phyloP scores from a whole-genome alignment of 768 basidiomycete genomes.

The Leucosporidium scottii region DNA sequence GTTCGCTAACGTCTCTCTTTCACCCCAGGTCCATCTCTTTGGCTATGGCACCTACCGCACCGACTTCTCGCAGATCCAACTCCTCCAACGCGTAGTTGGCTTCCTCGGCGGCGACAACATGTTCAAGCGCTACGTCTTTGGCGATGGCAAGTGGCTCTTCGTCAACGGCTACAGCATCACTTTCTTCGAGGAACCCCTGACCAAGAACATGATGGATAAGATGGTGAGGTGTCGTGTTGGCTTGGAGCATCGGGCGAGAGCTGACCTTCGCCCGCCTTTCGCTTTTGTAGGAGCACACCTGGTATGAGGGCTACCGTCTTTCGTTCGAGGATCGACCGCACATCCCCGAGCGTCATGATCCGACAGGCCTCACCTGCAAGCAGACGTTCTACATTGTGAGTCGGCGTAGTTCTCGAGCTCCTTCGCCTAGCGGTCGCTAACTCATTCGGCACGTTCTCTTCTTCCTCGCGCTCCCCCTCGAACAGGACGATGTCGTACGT shows the following conservation, averaged over 20 bases:
- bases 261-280: not conserved
- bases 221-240: conserved; percentile 18
- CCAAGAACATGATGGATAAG: conserved; percentile 8
- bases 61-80: conserved; percentile 23
- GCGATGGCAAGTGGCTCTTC: conserved; percentile 31
- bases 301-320: conserved; percentile 29
- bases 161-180: conserved; percentile 33
- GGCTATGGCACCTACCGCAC: conserved; percentile 21
- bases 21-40: conserved; percentile 19
- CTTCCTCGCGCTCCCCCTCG: too few relatives aligned
- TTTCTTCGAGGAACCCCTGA: conserved; percentile 25
- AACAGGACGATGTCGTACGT: conserved; percentile 20
- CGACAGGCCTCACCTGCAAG: conserved; percentile 5
- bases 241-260: not conserved
- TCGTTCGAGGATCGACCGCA: conserved; percentile 18
- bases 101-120: conserved; percentile 37
- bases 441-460: too few relatives aligned
- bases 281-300: conserved; percentile 28
- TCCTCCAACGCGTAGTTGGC: conserved; percentile 2
- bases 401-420: not conserved
- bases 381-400: conserved; percentile 33
- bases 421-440: not conserved
- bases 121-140: conserved; percentile 33
- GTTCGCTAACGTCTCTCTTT: not conserved
- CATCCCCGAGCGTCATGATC: conserved; percentile 17